These are phyloP conservation scores for Phaeoacremonium minimum DNA, from an alignment of 2,329 filamentous ascomycete species.

Conservation along the genomic window DNA sequence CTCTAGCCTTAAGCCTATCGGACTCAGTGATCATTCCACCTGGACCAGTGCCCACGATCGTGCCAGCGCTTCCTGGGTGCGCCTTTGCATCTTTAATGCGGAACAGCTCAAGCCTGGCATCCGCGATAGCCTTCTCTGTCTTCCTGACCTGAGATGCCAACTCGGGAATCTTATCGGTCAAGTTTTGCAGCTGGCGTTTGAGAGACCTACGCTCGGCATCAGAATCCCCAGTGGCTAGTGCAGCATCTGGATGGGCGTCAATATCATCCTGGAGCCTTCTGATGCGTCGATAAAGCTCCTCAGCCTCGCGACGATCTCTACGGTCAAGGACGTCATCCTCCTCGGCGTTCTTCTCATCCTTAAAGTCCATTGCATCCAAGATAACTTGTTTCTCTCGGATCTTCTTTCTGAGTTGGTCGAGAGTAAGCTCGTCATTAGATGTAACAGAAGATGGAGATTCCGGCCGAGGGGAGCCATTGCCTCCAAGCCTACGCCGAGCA, in stretches of 20 bases:
- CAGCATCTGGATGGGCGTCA: constrained; percentile 79
- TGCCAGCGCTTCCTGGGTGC: constrained; percentile 73
- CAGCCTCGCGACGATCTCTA: constrained; percentile 84
- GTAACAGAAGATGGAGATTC: constrained; percentile 65
- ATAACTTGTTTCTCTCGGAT: constrained; percentile 92
- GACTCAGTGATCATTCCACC: constrained; percentile 88
- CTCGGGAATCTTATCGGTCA: constrained; percentile 87
- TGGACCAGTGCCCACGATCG: constrained; percentile 88
- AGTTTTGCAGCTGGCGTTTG: constrained; percentile 81
- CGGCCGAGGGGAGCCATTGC: constrained; percentile 72
- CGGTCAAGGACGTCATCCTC: constrained; percentile 91
- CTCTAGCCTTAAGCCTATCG: constrained; percentile 88
- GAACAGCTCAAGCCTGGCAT: constrained; percentile 89
- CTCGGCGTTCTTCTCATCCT: constrained; percentile 83
- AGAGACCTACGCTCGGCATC: constrained; percentile 83
- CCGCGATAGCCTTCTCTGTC: constrained; percentile 88
- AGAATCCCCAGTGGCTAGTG: constrained; percentile 67
- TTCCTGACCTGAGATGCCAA: constrained; percentile 88
- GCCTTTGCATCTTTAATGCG: constrained; percentile 89
- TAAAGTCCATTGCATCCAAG: constrained; percentile 93
- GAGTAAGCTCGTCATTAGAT: constrained; percentile 74
- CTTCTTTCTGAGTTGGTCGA: constrained; percentile 88
- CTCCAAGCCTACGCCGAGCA: constrained; percentile 78
- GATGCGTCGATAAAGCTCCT: constrained; percentile 90
- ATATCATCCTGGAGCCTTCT: constrained; percentile 92